Conservation (phyloP, 805 yeast genomes). For the Clavispora santaluciae region DNA sequence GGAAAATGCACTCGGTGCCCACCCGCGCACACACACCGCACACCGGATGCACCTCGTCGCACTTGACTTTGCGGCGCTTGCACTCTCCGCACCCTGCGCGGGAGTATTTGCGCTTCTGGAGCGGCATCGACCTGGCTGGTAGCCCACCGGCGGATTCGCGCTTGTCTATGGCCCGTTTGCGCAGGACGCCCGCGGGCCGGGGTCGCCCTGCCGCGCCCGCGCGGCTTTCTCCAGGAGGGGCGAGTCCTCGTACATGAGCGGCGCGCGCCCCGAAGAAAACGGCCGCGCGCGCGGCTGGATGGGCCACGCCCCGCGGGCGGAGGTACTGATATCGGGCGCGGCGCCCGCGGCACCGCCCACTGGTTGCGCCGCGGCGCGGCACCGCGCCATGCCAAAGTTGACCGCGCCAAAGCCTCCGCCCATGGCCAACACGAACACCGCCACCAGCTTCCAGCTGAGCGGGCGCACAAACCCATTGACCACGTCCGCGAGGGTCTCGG, state of each 20-base stretch:
- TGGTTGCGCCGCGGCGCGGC: background rate
- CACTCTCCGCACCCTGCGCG: constrained; percentile 18
- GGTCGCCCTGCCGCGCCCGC: background rate
- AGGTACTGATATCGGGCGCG: too few relatives aligned
- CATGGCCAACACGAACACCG: constrained; percentile 41
- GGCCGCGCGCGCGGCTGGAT: background rate
- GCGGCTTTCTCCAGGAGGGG: background rate
- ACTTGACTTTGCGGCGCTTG: constrained; percentile 18
- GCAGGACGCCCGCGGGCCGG: background rate
- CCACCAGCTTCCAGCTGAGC: constrained; percentile 63
- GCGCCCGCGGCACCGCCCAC: background rate
- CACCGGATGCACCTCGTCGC: constrained; percentile 15
- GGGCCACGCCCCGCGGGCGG: too few relatives aligned
- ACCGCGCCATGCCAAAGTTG: constrained; percentile 21
- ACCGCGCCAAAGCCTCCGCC: constrained; percentile 51
- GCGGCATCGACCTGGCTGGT: background rate
- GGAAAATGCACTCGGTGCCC: constrained; percentile 9
- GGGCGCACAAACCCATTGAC: constrained; percentile 71
- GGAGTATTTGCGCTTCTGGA: constrained; percentile 13
- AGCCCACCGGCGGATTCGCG: too few relatives aligned
- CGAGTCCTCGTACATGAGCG: background rate
- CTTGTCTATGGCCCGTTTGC: background rate
- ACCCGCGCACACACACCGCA: constrained; percentile 15
- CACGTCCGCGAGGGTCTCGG: constrained; percentile 79
- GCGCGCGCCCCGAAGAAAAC: background rate